Percentiles rank a stretch among this genome's conserved stretches.
These are phyloP conservation scores for Entomortierella lignicola DNA, from an alignment of 192 early-diverging fungal genomes.

Conservation along the genomic window DNA sequence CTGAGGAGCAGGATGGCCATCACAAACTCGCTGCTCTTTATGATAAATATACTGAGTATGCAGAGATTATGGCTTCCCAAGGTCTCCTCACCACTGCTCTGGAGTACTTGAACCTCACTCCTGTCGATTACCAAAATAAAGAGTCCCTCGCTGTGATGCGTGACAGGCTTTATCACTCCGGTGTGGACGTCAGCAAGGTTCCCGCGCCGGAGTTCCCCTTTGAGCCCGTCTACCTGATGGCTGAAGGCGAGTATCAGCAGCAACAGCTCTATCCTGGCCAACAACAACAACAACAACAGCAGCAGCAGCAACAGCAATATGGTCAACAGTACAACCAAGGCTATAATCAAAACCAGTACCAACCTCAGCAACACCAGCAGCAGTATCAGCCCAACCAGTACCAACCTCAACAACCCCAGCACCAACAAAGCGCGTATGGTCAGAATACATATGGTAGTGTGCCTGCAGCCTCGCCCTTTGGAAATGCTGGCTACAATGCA, in stretches of 20 bases:
- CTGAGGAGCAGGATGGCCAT: slow-evolving; percentile 51
- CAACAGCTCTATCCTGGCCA: slow-evolving; percentile 42
- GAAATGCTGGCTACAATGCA: slow-evolving; percentile 42
- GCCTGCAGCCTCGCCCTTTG: slow-evolving; percentile 32
- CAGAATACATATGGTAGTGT: slow-evolving; percentile 31
- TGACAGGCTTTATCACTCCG: slow-evolving; percentile 76
- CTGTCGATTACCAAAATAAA: slow-evolving; percentile 66
- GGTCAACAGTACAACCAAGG: slow-evolving; percentile 38
- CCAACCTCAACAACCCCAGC: slow-evolving; percentile 23
- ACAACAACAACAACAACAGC: slow-evolving; percentile 24
- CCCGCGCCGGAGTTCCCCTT: slow-evolving; percentile 72
- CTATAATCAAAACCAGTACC: slow-evolving; percentile 36
- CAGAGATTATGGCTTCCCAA: slow-evolving; percentile 77
- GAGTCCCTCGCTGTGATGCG: slow-evolving; percentile 74
- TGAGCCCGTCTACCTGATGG: slow-evolving; percentile 64
- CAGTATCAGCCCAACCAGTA: slow-evolving; percentile 29
- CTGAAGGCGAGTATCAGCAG: slow-evolving; percentile 56
- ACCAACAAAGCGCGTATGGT: slow-evolving; percentile 18
- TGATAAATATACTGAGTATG: slow-evolving; percentile 90
- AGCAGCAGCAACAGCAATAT: no score
- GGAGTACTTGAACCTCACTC: slow-evolving; percentile 83
- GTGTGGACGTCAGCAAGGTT: slow-evolving; percentile 52
- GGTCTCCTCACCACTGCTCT: slow-evolving; percentile 81
- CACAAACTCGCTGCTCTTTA: slow-evolving; percentile 78
- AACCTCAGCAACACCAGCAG: slow-evolving; percentile 48